Evolutionary conservation across 768 basidiomycete species (phyloP), one percentile per base, ranked within the genome.

Genomic region (Boletus subcaerulescens): DNA sequence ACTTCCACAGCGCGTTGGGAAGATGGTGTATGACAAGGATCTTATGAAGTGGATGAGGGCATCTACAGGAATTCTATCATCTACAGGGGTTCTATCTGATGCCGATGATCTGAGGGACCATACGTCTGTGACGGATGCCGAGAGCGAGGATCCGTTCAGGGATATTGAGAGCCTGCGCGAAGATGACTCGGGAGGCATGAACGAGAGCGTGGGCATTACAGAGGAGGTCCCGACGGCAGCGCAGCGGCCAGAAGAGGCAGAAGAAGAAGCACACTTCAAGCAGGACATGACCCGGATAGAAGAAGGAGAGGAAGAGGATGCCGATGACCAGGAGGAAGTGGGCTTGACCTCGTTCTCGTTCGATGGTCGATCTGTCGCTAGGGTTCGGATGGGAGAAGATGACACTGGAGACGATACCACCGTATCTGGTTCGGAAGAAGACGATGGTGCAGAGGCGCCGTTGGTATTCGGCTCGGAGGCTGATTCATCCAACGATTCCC

Each of bases 151-250:
- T 74, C 90, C 92, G 9, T 98, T 98, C 71, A 82, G 83, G 32
- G 94, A 94, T 62, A 88, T 98, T 50, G 94, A 96, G 66, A 93
- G 92, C 62, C 67, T 94, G 62, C 76, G 81, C 33, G 87, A 89
- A 52, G 88, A 88, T 52, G 78, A 80, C 22, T 71, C 71, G 13
- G 67, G 66, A 44, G 72, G 74, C 14, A 41, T 55, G 18, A 31
- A 53, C 15, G 57, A 48, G 39, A 50, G 45, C 22, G 53, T 39
- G 9, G 42, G 36, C 12, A n/a, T 15, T 13, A 40, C 17, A 29
- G 43, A 42, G 33, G 52, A 49, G 29, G 50, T 3, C 4, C 52
- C 43, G 48, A 55, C 56, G 51, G 51, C 50, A 55, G 41, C 18
- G 17, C 53, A 49, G 40, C 55, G 59, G 52, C 52, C 56, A 48